Conservation (phyloP, 805 yeast species). For the Candida awuae region DNA sequence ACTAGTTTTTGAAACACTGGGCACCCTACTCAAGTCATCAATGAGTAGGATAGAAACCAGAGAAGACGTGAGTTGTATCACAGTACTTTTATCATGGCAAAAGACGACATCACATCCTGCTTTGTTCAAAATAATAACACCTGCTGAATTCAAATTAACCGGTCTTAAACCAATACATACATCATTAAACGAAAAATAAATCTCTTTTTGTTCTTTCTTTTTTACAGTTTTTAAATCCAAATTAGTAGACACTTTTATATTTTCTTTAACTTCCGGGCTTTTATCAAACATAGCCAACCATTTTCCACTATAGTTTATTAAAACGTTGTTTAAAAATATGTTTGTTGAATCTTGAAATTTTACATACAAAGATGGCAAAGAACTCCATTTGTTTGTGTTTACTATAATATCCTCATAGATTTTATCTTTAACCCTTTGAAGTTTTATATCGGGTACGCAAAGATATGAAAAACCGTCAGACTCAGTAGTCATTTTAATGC, state of each 20-base stretch:
- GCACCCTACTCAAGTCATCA: conserved; percentile 46
- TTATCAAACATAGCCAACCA: conserved; percentile 44
- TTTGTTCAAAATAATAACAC: conserved; percentile 41
- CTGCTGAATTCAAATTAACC: conserved; percentile 46
- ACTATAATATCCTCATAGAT: conserved; percentile 4
- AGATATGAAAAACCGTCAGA: conserved; percentile 10
- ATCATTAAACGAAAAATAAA: conserved; percentile 36
- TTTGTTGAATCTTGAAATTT: conserved; percentile 26
- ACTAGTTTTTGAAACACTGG: conserved; percentile 15
- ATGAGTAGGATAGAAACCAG: conserved; percentile 46
- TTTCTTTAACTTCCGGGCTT: conserved; percentile 5
- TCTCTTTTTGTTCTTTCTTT: conserved; percentile 5
- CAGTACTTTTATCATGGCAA: conserved; percentile 19
- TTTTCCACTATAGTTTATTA: conserved; percentile 50
- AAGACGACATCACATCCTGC: conserved; percentile 46
- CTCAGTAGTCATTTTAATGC: conserved; percentile 15
- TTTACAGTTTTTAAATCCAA: conserved; percentile 9
- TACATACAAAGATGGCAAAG: conserved; percentile 12
- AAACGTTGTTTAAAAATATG: conserved; percentile 39
- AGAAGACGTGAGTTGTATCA: conserved; percentile 34
- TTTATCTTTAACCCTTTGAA: neutral
- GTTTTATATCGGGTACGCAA: conserved; percentile 1
- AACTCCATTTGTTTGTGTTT: conserved; percentile 8
- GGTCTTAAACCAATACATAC: conserved; percentile 60
- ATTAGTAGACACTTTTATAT: conserved; percentile 9